These are phyloP conservation scores for Macadamia tetraphylla DNA, from an alignment of 164 flowering plant genomes.

Conservation along the genomic window DNA sequence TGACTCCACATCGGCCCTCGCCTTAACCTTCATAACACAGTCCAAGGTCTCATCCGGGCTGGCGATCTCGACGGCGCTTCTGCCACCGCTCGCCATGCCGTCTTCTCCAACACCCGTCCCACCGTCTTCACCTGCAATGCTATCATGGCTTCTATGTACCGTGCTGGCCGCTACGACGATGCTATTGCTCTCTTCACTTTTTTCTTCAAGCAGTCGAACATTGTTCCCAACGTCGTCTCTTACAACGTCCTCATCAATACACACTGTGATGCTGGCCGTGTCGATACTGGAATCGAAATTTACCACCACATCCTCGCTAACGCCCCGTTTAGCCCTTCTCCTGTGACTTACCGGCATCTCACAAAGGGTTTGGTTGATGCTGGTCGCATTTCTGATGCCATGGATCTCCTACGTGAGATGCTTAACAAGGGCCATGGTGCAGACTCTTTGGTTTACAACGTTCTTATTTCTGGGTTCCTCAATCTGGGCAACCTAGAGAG, in stretches of 20 bases:
- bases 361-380: slow-evolving; percentile 67
- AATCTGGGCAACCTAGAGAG: slow-evolving; percentile 46
- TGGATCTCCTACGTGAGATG: slow-evolving; percentile 70
- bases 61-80: slow-evolving; percentile 67
- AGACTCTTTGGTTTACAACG: slow-evolving; percentile 70
- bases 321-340: slow-evolving; percentile 69
- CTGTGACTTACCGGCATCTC: slow-evolving; percentile 61
- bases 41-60: slow-evolving; percentile 71
- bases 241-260: slow-evolving; percentile 61
- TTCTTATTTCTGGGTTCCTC: slow-evolving; percentile 55
- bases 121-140: slow-evolving; percentile 91
- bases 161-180: slow-evolving; percentile 49
- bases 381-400: slow-evolving; percentile 50
- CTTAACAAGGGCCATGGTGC: slow-evolving; percentile 69
- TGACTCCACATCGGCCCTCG: slow-evolving; percentile 68
- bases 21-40: slow-evolving; percentile 76
- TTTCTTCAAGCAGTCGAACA: slow-evolving; percentile 49
- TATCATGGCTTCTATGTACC: slow-evolving; percentile 66
- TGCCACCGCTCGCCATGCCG: slow-evolving; percentile 55
- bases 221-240: slow-evolving; percentile 72
- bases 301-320: slow-evolving; percentile 44
- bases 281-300: slow-evolving; percentile 45
- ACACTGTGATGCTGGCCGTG: slow-evolving; percentile 52
- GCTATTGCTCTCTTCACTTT: slow-evolving; percentile 57
- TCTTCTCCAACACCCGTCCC: slow-evolving; percentile 60